These are phyloP conservation scores for Scheffersomyces parashehatae DNA, from an alignment of 1,139 yeast genomes.

Conservation along the genomic window DNA sequence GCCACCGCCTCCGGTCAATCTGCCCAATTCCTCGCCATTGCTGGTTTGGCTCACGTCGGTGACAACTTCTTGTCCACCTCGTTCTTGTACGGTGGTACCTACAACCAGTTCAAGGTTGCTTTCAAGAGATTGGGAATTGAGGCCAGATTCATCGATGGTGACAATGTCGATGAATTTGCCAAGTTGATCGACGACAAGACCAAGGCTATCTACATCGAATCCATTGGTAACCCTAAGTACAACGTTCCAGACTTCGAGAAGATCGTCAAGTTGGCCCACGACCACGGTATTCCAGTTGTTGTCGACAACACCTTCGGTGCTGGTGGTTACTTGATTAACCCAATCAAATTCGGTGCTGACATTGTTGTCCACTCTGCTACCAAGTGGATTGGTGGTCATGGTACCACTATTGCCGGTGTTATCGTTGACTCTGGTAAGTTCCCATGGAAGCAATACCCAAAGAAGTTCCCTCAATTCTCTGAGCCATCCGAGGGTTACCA, in stretches of 20 bases:
- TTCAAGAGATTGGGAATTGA: slow-evolving; percentile 87
- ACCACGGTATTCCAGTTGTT: slow-evolving; percentile 85
- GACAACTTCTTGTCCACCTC: slow-evolving; percentile 88
- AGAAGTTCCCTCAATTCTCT: slow-evolving; percentile 87
- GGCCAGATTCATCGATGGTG: slow-evolving; percentile 80
- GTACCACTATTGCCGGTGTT: slow-evolving; percentile 92
- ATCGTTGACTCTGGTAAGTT: slow-evolving; percentile 88
- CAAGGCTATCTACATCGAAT: slow-evolving; percentile 85
- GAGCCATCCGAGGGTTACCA: slow-evolving; percentile 93
- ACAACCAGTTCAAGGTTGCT: slow-evolving; percentile 90
- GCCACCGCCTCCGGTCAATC: slow-evolving; percentile 96
- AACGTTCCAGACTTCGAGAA: slow-evolving; percentile 89
- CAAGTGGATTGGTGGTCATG: slow-evolving; percentile 98
- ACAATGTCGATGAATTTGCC: slow-evolving; percentile 67
- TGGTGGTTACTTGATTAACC: slow-evolving; percentile 86
- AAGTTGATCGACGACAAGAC: slow-evolving; percentile 78
- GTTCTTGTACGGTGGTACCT: slow-evolving; percentile 94
- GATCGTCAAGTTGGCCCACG: slow-evolving; percentile 76
- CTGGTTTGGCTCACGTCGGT: slow-evolving; percentile 83
- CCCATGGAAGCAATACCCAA: slow-evolving; percentile 85
- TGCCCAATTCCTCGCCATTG: slow-evolving; percentile 83
- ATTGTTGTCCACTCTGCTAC: slow-evolving; percentile 89
- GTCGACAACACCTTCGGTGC: slow-evolving; percentile 98
- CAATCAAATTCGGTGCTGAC: slow-evolving; percentile 88
- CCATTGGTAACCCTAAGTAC: slow-evolving; percentile 92